phyloP scores from a whole-genome alignment of 306 rosid genomes.

The Gynostemma pentaphyllum region DNA sequence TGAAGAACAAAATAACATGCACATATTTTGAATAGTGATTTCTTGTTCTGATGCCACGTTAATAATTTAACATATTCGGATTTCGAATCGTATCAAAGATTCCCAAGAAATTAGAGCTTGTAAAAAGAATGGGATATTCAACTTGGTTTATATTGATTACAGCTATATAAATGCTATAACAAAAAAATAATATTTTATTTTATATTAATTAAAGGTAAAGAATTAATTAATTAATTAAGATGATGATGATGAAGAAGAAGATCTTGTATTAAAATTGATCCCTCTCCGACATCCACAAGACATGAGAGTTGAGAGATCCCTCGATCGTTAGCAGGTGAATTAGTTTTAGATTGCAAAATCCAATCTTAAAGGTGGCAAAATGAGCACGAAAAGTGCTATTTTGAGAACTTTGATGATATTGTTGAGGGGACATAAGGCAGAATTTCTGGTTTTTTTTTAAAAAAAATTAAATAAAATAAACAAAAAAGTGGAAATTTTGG shows the following conservation, averaged over 20 bases:
- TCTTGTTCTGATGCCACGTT: too few species aligned
- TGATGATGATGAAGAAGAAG: not conserved
- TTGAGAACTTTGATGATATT: conserved; percentile 45
- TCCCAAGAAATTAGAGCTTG: too few species aligned
- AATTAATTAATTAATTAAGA: too few species aligned
- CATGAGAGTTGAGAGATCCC: conserved; percentile 22
- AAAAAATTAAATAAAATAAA: conserved; percentile 11
- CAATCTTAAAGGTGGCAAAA: conserved; percentile 22
- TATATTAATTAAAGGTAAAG: too few species aligned
- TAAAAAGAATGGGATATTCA: too few species aligned
- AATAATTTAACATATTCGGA: too few species aligned
- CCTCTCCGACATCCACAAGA: conserved; percentile 10
- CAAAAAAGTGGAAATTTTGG: not conserved
- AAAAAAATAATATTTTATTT: too few species aligned
- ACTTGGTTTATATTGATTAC: too few species aligned
- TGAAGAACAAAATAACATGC: too few species aligned
- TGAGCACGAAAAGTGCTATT: conserved; percentile 26
- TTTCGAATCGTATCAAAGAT: too few species aligned
- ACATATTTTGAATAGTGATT: too few species aligned
- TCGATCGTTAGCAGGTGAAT: conserved; percentile 5
- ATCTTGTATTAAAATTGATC: conserved; percentile 5
- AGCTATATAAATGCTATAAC: too few species aligned
- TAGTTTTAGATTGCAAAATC: conserved; percentile 16
- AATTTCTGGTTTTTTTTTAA: conserved; percentile 23
- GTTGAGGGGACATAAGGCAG: conserved; percentile 47